These are phyloP conservation scores for Raphidocelis subcapitata DNA, from an alignment of 139 green algal genomes.

Conservation along the genomic window DNA sequence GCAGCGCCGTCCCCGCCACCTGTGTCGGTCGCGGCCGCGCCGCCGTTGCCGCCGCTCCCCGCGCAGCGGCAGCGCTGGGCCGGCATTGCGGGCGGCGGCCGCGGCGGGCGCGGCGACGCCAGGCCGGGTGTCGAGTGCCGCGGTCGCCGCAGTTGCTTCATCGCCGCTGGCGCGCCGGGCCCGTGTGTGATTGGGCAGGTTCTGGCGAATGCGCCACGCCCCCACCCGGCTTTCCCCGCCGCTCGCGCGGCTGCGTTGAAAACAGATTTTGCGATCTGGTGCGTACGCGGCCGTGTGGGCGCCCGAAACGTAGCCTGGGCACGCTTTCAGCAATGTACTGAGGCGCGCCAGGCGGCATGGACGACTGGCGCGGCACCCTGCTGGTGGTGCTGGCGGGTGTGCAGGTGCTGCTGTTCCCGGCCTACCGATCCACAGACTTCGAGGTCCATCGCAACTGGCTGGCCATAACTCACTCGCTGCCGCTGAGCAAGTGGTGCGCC, in stretches of 20 bases:
- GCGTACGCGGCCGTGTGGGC: too few species aligned
- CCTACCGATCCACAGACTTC: slow-evolving; percentile 94
- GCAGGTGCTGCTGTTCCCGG: slow-evolving; percentile 82
- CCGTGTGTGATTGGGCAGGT: too few species aligned
- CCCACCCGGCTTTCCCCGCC: too few species aligned
- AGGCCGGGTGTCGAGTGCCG: not conserved
- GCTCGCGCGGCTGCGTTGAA: too few species aligned
- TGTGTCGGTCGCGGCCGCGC: not conserved
- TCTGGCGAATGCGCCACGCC: too few species aligned
- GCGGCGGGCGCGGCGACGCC: too few species aligned
- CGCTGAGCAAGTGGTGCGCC: slow-evolving; percentile 66
- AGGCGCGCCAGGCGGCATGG: too few species aligned
- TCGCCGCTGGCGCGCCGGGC: too few species aligned
- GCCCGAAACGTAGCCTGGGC: too few species aligned
- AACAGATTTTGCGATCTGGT: too few species aligned
- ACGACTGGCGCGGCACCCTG: not conserved
- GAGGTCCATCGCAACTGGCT: slow-evolving; percentile 98
- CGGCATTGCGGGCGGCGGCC: not conserved
- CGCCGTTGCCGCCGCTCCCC: not conserved
- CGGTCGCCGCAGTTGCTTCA: too few species aligned
- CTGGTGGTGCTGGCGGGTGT: slow-evolving; percentile 26
- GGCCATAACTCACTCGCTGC: slow-evolving; percentile 83
- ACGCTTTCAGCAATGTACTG: too few species aligned
- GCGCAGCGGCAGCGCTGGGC: not conserved
- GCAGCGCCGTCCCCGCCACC: not conserved